These are phyloP conservation scores for Phytopythium boreale DNA, from an alignment of 352 stramenopile genomes.

Conservation along the genomic window DNA sequence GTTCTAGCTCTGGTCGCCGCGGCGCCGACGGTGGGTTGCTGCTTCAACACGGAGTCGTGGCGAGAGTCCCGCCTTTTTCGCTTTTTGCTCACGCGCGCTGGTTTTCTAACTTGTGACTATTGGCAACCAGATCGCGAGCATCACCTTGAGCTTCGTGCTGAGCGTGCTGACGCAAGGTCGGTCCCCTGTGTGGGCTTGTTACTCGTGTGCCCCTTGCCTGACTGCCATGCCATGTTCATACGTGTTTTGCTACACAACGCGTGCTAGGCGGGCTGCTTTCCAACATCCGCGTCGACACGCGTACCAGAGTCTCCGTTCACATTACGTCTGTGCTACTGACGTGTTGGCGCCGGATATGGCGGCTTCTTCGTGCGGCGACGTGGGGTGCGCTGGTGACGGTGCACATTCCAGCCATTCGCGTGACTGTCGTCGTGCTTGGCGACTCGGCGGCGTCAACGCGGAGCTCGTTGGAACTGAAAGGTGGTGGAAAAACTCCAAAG, in stretches of 20 bases:
- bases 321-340: slow-evolving; percentile 35
- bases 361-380: slow-evolving; percentile 44
- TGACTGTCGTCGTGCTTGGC: slow-evolving; percentile 20
- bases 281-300: slow-evolving; percentile 39
- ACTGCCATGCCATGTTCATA: not conserved
- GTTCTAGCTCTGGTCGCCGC: not conserved
- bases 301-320: slow-evolving; percentile 41
- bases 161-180: slow-evolving; percentile 18
- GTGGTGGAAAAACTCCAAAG: too few relatives aligned
- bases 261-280: slow-evolving; percentile 38
- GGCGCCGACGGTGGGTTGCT: not conserved
- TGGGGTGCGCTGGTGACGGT: slow-evolving; percentile 41
- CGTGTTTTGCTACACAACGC: not conserved
- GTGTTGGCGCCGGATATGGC: slow-evolving; percentile 51
- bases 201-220: not conserved
- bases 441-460: not conserved
- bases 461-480: too few relatives aligned
- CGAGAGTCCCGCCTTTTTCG: not conserved
- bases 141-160: slow-evolving; percentile 6
- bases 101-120: not conserved
- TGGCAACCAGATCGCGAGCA: not conserved
- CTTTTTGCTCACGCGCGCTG: not conserved
- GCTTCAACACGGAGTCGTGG: not conserved
- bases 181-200: not conserved
- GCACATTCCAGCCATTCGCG: slow-evolving; percentile 30